Percentiles rank a stretch among this genome's conserved stretches.
These are phyloP conservation scores for Phytophthora crassamura DNA, from an alignment of 352 stramenopile genomes.

Conservation along the genomic window DNA sequence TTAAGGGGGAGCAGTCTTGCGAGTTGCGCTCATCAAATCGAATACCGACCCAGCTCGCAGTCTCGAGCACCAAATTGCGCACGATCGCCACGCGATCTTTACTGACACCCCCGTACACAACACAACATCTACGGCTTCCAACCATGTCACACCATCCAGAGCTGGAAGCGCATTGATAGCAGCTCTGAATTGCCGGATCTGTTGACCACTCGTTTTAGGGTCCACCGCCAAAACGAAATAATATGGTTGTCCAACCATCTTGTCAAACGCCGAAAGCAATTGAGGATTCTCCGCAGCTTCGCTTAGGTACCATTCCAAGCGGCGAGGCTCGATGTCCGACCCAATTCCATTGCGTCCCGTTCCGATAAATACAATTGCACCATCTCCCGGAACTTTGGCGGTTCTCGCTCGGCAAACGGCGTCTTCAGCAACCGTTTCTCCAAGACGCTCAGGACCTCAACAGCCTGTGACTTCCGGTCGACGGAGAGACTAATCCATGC, in stretches of 20 bases:
- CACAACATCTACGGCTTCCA: background rate
- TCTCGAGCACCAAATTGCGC: too few relatives aligned
- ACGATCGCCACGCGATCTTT: slow-evolving; percentile 12
- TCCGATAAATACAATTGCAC: slow-evolving; percentile 11
- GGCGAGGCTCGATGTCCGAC: background rate
- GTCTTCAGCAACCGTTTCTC: slow-evolving; percentile 27
- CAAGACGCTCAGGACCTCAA: slow-evolving; percentile 19
- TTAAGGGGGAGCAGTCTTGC: background rate
- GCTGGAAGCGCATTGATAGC: background rate
- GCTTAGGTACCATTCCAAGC: slow-evolving; percentile 23
- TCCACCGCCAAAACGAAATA: slow-evolving; percentile 7
- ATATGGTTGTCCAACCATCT: slow-evolving; percentile 4
- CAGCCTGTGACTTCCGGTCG: slow-evolving; percentile 11
- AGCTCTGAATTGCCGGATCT: slow-evolving; percentile 7
- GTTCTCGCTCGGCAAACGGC: slow-evolving; percentile 8
- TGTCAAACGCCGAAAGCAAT: slow-evolving; percentile 5
- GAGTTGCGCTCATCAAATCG: slow-evolving; percentile 8
- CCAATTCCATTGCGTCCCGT: slow-evolving; percentile 11
- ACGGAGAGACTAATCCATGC: slow-evolving; percentile 18
- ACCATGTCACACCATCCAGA: slow-evolving; percentile 15
- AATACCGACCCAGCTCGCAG: background rate
- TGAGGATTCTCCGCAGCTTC: slow-evolving; percentile 7
- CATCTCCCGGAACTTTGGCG: slow-evolving; percentile 8
- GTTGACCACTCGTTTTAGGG: background rate
- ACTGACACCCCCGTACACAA: slow-evolving; percentile 15